Conservation (phyloP, 2,329 filamentous ascomycete genomes). For the Aspergillus transmontanensis region DNA sequence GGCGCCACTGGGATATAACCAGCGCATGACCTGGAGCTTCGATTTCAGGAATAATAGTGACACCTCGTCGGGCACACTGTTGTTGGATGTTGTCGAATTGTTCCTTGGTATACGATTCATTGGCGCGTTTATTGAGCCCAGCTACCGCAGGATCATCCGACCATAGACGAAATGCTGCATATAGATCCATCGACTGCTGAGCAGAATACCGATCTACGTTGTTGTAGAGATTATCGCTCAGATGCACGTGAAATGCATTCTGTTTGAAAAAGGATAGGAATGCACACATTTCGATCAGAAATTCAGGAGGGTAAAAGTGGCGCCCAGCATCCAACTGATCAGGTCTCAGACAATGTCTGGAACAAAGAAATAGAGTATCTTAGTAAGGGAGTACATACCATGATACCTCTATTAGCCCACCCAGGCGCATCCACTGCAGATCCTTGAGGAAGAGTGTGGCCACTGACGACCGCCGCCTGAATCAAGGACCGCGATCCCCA, state of each 20-base stretch:
- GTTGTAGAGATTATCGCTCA: constrained; percentile 56
- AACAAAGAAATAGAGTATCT: too few relatives aligned
- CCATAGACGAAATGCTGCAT: constrained; percentile 56
- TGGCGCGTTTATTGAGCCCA: constrained; percentile 53
- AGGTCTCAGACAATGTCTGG: neutral
- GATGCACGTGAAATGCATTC: constrained; percentile 58
- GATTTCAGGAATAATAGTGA: constrained; percentile 60
- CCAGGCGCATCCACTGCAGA: constrained; percentile 52
- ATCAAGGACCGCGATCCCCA: constrained; percentile 58
- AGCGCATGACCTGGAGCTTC: constrained; percentile 60
- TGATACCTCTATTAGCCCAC: constrained; percentile 51
- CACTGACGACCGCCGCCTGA: constrained; percentile 46
- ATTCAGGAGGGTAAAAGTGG: constrained; percentile 57
- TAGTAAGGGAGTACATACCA: constrained; percentile 26
- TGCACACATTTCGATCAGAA: constrained; percentile 56
- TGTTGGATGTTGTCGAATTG: constrained; percentile 55
- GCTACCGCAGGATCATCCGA: constrained; percentile 51
- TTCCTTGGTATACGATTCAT: constrained; percentile 55
- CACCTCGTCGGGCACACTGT: constrained; percentile 54
- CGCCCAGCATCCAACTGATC: constrained; percentile 47
- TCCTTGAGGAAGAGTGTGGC: constrained; percentile 46
- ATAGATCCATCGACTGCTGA: constrained; percentile 50
- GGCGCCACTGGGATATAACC: constrained; percentile 59
- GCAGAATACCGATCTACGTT: constrained; percentile 45
- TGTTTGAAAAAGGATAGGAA: constrained; percentile 63